Percentiles rank a stretch among this genome's conserved stretches.
Conservation (phyloP, 345 rosid genomes). For the Brassica rapa region DNA sequence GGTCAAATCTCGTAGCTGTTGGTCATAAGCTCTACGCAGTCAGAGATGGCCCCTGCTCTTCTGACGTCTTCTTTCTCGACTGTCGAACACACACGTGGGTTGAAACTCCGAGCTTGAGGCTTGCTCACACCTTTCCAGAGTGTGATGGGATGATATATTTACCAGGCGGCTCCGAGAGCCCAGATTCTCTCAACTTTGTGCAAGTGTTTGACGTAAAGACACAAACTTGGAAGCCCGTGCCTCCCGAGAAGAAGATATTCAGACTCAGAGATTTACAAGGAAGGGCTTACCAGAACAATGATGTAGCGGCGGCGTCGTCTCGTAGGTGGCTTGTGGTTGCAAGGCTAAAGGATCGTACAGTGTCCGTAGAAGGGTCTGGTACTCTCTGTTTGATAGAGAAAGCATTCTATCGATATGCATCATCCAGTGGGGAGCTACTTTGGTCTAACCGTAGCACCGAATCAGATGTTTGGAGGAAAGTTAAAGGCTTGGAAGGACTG, state of each 20-base stretch:
- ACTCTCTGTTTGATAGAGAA: not conserved
- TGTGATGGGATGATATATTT: not conserved
- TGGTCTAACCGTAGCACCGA: not conserved
- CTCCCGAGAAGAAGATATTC: not conserved
- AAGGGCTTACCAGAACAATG: not conserved
- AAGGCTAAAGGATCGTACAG: not conserved
- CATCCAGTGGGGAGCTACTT: not conserved
- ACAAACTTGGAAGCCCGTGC: not conserved
- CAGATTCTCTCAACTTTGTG: not conserved
- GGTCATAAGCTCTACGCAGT: not conserved
- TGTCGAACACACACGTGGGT: slow-evolving; percentile 2
- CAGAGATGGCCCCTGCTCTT: not conserved
- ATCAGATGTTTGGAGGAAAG: not conserved
- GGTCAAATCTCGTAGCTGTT: not conserved
- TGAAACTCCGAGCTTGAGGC: not conserved
- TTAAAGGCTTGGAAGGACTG: not conserved
- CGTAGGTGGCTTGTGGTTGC: not conserved
- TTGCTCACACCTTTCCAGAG: not conserved
- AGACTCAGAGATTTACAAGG: not conserved
- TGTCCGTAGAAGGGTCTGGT: not conserved
- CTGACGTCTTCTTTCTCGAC: not conserved
- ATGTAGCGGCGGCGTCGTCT: not conserved
- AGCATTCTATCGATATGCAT: not conserved
- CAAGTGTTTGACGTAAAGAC: not conserved
- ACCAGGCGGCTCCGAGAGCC: not conserved